Evolutionary conservation across 2,329 filamentous ascomycete species (phyloP).

Genomic region (Botrytis galanthina): DNA sequence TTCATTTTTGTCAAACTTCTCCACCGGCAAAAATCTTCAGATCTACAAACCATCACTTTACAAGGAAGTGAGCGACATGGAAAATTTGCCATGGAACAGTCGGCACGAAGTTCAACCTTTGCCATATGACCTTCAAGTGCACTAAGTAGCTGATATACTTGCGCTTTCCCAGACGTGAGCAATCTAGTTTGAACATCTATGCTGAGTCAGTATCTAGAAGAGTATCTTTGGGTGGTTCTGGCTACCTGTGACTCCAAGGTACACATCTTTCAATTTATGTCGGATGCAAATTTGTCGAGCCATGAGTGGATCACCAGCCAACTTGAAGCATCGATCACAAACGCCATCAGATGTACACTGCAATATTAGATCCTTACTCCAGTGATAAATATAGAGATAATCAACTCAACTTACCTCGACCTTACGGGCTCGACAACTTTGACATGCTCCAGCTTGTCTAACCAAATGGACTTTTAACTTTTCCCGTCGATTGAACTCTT

Average conservation of each 20-base stretch:
- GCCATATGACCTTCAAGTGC: conserved; percentile 16
- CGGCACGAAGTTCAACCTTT: conserved; percentile 21
- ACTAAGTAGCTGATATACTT: conserved; percentile 7
- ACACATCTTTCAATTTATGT: conserved; percentile 25
- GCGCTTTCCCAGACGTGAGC: conserved; percentile 18
- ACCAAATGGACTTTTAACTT: conserved; percentile 25
- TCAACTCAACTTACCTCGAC: conserved; percentile 20
- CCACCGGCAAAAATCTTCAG: conserved; percentile 24
- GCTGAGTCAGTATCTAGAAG: neutral
- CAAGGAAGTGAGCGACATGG: conserved; percentile 20
- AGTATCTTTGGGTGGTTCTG: neutral
- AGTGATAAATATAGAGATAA: neutral
- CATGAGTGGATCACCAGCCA: conserved; percentile 19
- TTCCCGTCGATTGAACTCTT: conserved; percentile 21
- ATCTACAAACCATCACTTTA: conserved; percentile 25
- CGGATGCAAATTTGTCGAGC: conserved; percentile 26
- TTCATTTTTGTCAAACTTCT: conserved; percentile 24
- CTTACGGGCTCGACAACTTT: conserved; percentile 25
- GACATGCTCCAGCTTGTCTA: conserved; percentile 24
- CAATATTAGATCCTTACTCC: neutral
- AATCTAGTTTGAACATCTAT: conserved; percentile 22
- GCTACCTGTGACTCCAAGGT: conserved; percentile 26
- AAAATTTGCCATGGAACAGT: conserved; percentile 19
- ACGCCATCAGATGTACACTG: conserved; percentile 26
- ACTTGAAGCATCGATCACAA: conserved; percentile 24